Evolutionary conservation across 306 rosid species (phyloP).

Genomic region (Calophaca sinica): DNA sequence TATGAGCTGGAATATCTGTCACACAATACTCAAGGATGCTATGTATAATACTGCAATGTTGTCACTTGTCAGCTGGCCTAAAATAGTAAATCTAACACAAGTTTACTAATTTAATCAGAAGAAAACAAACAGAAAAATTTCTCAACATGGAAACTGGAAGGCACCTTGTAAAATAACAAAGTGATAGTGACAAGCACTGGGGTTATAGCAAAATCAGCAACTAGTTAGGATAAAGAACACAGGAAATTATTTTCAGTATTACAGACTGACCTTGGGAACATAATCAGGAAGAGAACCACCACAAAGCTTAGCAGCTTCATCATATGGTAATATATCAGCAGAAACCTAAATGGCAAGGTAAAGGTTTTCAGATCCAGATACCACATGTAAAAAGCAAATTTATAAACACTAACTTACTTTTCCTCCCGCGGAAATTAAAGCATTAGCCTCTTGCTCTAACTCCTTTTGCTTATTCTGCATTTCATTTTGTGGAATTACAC

Average conservation of each 20-base stretch:
- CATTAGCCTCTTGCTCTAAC: slow-evolving; percentile 69
- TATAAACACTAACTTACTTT: slow-evolving; percentile 59
- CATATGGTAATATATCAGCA: slow-evolving; percentile 60
- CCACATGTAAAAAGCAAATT: slow-evolving; percentile 34
- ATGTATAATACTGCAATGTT: no score
- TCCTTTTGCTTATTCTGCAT: slow-evolving; percentile 64
- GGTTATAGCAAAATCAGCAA: slow-evolving; percentile 31
- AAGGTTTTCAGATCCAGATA: slow-evolving; percentile 38
- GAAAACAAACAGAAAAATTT: background rate
- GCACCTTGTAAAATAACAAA: slow-evolving; percentile 18
- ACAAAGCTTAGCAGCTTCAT: slow-evolving; percentile 72
- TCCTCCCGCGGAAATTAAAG: slow-evolving; percentile 59
- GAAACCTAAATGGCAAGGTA: slow-evolving; percentile 52
- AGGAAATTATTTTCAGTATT: background rate
- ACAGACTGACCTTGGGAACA: slow-evolving; percentile 67
- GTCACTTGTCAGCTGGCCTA: background rate
- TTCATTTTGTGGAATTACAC: slow-evolving; percentile 65
- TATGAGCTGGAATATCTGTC: no score
- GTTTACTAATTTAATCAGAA: slow-evolving; percentile 13
- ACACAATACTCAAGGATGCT: no score
- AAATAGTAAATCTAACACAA: slow-evolving; percentile 14
- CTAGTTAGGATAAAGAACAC: slow-evolving; percentile 15
- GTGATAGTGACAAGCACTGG: background rate
- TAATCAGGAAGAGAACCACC: slow-evolving; percentile 78
- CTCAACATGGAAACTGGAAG: slow-evolving; percentile 27